Base-by-base conservation (phyloP, 495 filamentous ascomycete genomes). In the Penicillium turbatum region DNA sequence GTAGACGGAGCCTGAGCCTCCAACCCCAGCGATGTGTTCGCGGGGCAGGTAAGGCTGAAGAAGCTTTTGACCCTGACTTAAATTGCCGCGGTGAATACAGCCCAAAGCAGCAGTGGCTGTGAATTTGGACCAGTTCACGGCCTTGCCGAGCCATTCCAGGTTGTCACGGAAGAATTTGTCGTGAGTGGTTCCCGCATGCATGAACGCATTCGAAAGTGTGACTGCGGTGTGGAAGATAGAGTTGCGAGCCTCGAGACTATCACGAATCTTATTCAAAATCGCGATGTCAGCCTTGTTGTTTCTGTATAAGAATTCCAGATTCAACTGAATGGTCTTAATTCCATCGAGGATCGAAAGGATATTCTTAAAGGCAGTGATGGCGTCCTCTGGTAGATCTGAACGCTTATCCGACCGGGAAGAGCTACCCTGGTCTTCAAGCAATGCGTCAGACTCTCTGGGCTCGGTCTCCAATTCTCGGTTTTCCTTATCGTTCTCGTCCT, bases 61-160 rank as follows among this genome's bases (percentile, higher is more conserved):
- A 12, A 99, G 82, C 73, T 95, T 96, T 63, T 88, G 86, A 3
- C 92, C 92, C 66, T 97, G 92, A 19, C 85, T 87, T 37, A 97
- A 72, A 64, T 99, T 97, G 40, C 95, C 95, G 16, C 88, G 84
- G 71, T 99, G 95, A 50, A 99, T 97, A 29, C 97, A 93, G 66
- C 95, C 95, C 26, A 99, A 75, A 6, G 95, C 92, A 43, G 95
- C 95, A 10, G 95, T 99, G 6, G 95, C 95, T 1, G 95, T 96
- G 67, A 99, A 99, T 65, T 99, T 99, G 51, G 93, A 97, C 95
- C 95, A 99, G 74, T 99, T 99, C 13, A 97, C 89, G 39, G 95
- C 95, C 74, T 97, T 99, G 30, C 92, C 90, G 8, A 99, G 80
- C 95, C 95, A 99, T 45, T 99, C 95, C 26, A 99, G 71, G 55